Base-by-base conservation (phyloP, 805 yeast genomes). In the Monosporozyma unispora region DNA sequence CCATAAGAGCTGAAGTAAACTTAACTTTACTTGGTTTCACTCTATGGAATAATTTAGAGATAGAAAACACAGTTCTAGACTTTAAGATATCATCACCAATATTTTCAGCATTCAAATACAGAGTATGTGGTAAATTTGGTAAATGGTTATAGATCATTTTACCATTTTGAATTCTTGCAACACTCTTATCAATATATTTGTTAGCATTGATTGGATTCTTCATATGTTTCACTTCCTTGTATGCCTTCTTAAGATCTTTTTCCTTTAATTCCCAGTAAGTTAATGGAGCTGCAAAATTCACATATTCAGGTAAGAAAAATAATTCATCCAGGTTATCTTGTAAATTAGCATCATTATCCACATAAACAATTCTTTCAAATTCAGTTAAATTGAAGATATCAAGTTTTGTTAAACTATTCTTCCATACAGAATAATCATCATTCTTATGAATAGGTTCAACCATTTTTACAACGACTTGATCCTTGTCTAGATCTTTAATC, bases 281-380 rank as follows among this genome's bases (percentile, higher is more conserved):
- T 0, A 74, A 52, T 3, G 81, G 76, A 38, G 74, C 68, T 0
- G 80, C 77, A 46, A 78, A 58, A 48, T 70, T 52, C 28, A 63
- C 65, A 43, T 71, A 70, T 1, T 70, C 71, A 9, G 81, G 81
- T 2, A 76, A 38, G 51, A 76, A 73, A 54, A 79, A 77, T 40
- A 78, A 57, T 51, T 78, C 81, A 61, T 79, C 82, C 56, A 79
- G 50, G 40, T 71, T 61, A 9, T 60, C 60, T 16, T 59, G 53
- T 12, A 79, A 55, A 54, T 71, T 50, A 2, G 81, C 73, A 63
- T 81, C 87, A 9, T 81, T 71, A 60, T 82, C 87, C 56, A 82
- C 61, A 58, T 73, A 80, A 12, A 82, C 71, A 16, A 82, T 59
- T 44, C 83, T 62, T 23, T 78, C 77, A 57, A 70, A 82, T 33